A percentile compares a stretch with the other conserved stretches of the same genome.
Conservation (phyloP, 164 flowering plant genomes). For the Aristolochia fimbriata region DNA sequence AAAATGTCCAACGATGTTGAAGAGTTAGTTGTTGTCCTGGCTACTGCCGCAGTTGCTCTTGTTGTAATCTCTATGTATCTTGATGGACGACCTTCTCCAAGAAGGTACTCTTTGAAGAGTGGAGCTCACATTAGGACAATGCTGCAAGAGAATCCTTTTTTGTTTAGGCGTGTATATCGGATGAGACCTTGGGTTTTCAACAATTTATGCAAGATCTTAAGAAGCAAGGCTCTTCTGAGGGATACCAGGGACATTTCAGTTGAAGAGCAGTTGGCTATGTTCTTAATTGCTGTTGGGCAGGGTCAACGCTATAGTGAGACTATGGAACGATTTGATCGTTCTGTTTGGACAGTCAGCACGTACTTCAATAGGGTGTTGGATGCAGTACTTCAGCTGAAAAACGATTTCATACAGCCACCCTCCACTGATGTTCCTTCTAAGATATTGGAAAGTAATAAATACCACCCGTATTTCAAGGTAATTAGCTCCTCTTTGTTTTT, state of each 20-base stretch:
- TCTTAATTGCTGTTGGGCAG: slow-evolving; percentile 8
- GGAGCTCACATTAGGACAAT: too few species aligned
- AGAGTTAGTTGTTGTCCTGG: too few species aligned
- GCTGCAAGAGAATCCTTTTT: too few species aligned
- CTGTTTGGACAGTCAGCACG: slow-evolving; percentile 1
- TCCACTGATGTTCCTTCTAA: background rate
- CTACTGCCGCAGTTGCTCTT: too few species aligned
- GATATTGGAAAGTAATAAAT: background rate
- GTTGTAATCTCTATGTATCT: too few species aligned
- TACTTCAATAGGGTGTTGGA: slow-evolving; percentile 6
- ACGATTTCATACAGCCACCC: slow-evolving; percentile 5
- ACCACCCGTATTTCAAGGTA: slow-evolving; percentile 9
- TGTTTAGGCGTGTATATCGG: background rate
- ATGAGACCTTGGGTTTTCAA: slow-evolving; percentile 5
- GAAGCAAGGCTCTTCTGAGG: slow-evolving; percentile 1
- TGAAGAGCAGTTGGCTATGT: slow-evolving; percentile 13
- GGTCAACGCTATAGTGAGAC: background rate
- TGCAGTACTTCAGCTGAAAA: slow-evolving; percentile 1
- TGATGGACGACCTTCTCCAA: too few species aligned
- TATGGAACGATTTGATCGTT: slow-evolving; percentile 1
- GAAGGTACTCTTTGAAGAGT: too few species aligned
- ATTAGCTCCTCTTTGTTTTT: background rate
- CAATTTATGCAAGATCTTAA: slow-evolving; percentile 5
- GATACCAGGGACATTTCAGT: slow-evolving; percentile 3
- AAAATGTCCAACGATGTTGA: too few species aligned